Base-by-base conservation (phyloP, 352 stramenopile genomes). In the Globisporangium cederbergense region DNA sequence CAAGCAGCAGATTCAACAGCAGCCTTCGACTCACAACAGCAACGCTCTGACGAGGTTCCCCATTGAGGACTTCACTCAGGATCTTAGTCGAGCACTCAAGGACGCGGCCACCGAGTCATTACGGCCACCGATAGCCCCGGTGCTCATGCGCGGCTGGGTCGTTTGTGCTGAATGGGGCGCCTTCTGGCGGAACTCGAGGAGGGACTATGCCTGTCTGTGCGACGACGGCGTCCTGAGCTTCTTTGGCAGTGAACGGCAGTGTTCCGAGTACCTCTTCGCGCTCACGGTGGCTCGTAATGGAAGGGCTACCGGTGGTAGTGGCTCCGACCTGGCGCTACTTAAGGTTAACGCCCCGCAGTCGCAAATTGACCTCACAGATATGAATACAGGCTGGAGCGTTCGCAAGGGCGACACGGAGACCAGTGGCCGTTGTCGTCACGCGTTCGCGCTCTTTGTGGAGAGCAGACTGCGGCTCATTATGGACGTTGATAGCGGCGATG, bases 361-460 rank as follows among this genome's bases (percentile, higher is more conserved):
- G 10, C 60, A 72, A 32, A 79, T 89, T 30, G 74, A 89, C 63
- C 65, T 90, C 16, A 22, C 22, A 10, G 45, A 62, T 30, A 67
- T 67, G 1, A 57, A 73, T 7, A 75, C 46, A 8, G 67, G 77
- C 16, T 90, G 80, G 83, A 78, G 60, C 18, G 75, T 90, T 22
- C 73, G 80, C n/a, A 73, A 75, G 60, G 74, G 70, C 7, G 80
- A 79, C 18, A 61, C 55, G 38, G 62, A 9, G 43, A 43, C 30
- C 38, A 66, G 9, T 49, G 42, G 71, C 50, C 25, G 25, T 28
- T 28, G 25, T 28, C 80, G 83, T 13, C 67, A 89, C 46, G 82
- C 80, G n/a, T 84, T 91, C 22, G 83, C 83, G 0, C 74, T 91
- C 8, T 90, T 91, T 61, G 83, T 89, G 47, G n/a, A 49, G 1